These are phyloP conservation scores for Russula dissimulans DNA, from an alignment of 768 basidiomycete genomes.

Conservation along the genomic window DNA sequence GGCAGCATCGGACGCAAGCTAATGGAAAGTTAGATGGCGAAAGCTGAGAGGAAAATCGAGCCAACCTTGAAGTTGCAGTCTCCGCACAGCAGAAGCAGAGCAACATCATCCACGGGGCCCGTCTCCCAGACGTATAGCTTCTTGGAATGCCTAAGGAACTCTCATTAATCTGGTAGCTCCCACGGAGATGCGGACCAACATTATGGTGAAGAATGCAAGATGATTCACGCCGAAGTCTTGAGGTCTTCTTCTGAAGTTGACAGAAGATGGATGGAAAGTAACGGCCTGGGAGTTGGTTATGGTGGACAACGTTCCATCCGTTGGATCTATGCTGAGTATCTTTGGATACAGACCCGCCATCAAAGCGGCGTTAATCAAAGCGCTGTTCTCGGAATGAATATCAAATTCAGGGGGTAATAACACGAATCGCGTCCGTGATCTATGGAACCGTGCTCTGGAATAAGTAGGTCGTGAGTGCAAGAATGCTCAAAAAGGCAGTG, in stretches of 20 bases:
- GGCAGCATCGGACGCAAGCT: constrained; percentile 67
- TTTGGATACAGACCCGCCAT: constrained; percentile 88
- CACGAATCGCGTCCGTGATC: constrained; percentile 69
- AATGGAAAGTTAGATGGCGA: background rate
- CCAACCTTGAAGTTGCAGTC: constrained; percentile 82
- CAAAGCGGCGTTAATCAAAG: constrained; percentile 72
- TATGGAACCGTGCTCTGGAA: constrained; percentile 61
- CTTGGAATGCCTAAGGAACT: constrained; percentile 74
- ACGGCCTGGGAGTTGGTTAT: constrained; percentile 72
- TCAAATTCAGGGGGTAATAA: constrained; percentile 63
- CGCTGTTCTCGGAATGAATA: constrained; percentile 52
- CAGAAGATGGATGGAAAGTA: constrained; percentile 82
- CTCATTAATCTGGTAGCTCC: background rate
- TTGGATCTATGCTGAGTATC: constrained; percentile 60
- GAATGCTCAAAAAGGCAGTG: background rate
- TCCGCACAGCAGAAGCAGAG: constrained; percentile 77
- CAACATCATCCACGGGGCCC: constrained; percentile 76
- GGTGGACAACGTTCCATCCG: constrained; percentile 59
- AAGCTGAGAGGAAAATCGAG: background rate
- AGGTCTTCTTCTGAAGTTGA: constrained; percentile 70
- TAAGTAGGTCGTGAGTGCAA: background rate
- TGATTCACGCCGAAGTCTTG: constrained; percentile 67
- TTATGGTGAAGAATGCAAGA: constrained; percentile 80
- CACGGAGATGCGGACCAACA: constrained; percentile 38
- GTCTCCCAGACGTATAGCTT: constrained; percentile 92